These are phyloP conservation scores for Pelagomonas calceolata DNA, from an alignment of 108 stramenopile genomes.

Conservation along the genomic window DNA sequence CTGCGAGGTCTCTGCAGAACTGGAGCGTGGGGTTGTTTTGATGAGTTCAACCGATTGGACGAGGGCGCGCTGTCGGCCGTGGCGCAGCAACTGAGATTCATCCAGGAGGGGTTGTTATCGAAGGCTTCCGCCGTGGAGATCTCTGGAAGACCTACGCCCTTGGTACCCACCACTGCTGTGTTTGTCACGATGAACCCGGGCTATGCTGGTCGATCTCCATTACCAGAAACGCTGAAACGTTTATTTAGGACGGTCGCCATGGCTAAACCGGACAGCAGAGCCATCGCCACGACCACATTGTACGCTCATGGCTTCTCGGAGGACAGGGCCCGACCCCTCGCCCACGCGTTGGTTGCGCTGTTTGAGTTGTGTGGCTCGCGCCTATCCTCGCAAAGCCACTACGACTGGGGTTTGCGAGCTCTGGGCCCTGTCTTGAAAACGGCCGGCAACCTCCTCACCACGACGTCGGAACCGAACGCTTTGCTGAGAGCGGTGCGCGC, in stretches of 20 bases:
- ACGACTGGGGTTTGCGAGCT: conserved; percentile 96
- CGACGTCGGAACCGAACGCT: conserved; percentile 6
- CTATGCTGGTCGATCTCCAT: conserved; percentile 94
- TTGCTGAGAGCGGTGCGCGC: background rate
- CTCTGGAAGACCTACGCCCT: background rate
- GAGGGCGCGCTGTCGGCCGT: conserved; percentile 92
- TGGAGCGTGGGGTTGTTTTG: conserved; percentile 88
- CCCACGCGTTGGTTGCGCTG: conserved; percentile 78
- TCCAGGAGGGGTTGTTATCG: conserved; percentile 76
- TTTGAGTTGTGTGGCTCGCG: conserved; percentile 61
- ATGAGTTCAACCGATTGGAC: conserved; percentile 97
- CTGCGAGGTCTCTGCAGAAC: conserved; percentile 95
- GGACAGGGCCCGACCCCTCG: conserved; percentile 77
- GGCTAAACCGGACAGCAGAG: conserved; percentile 84
- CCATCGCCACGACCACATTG: conserved; percentile 97
- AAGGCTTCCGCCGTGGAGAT: conserved; percentile 32
- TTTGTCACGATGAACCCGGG: conserved; percentile 99
- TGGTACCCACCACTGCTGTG: conserved; percentile 23
- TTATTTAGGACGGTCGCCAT: conserved; percentile 97
- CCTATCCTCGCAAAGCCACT: conserved; percentile 86
- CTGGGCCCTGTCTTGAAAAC: conserved; percentile 50
- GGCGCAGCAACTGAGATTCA: conserved; percentile 88
- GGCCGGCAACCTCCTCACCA: conserved; percentile 32
- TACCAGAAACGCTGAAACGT: conserved; percentile 95
- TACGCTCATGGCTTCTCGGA: conserved; percentile 83